Evolutionary conservation across 2,329 filamentous ascomycete genomes (phyloP).

Genomic region (Ophioceras dolichostomum): DNA sequence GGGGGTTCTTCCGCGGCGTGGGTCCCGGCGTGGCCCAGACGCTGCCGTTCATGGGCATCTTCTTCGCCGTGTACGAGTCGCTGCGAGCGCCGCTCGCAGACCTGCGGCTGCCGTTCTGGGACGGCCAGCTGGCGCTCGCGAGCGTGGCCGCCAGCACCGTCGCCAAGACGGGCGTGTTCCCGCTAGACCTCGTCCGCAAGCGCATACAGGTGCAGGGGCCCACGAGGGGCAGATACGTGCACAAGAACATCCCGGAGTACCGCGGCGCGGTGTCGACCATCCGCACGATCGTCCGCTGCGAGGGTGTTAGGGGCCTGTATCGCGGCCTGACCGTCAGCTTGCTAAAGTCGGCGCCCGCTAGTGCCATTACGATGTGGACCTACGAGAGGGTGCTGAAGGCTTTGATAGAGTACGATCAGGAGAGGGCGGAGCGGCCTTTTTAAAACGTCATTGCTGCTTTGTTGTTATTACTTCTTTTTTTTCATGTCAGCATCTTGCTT

Average conservation of each 20-base stretch:
- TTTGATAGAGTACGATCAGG: conserved; percentile 29
- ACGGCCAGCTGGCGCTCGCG: conserved; percentile 71
- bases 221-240: conserved; percentile 64
- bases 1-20: conserved; percentile 81
- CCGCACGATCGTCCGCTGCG: conserved; percentile 51
- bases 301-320: conserved; percentile 75
- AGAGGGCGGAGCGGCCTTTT: conserved; percentile 5
- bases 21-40: conserved; percentile 76
- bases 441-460: no score
- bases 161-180: conserved; percentile 85
- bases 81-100: conserved; percentile 47
- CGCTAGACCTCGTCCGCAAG: conserved; percentile 85
- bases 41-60: conserved; percentile 92
- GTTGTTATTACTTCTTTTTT: no score
- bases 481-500: no score
- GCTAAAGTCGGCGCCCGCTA: conserved; percentile 87
- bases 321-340: conserved; percentile 79
- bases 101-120: conserved; percentile 47
- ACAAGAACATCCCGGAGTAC: conserved; percentile 82
- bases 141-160: conserved; percentile 68
- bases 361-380: conserved; percentile 88
- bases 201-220: conserved; percentile 92
- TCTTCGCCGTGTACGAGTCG: conserved; percentile 82
- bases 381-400: conserved; percentile 66
- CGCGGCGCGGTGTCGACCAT: conserved; percentile 53